These are phyloP conservation scores for Ogataea sp. DNA, from an alignment of 805 yeast species.

Conservation along the genomic window DNA sequence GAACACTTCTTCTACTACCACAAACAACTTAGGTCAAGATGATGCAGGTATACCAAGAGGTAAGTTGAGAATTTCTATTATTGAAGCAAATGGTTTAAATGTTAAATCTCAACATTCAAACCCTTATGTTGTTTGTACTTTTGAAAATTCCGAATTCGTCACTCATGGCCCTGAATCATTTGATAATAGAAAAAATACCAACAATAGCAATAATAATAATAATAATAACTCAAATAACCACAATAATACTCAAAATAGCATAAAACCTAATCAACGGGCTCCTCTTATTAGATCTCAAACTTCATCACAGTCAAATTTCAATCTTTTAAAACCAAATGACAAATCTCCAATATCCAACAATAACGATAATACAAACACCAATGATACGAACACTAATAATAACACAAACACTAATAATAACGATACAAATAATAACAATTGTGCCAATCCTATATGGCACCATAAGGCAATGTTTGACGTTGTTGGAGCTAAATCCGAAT, in stretches of 20 bases:
- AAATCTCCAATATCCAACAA: too few relatives aligned
- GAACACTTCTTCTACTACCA: too few relatives aligned
- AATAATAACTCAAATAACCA: background rate
- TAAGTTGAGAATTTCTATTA: constrained; percentile 68
- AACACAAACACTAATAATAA: background rate
- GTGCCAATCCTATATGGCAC: constrained; percentile 77
- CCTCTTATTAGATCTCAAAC: too few relatives aligned
- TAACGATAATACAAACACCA: too few relatives aligned
- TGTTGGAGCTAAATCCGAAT: constrained; percentile 71
- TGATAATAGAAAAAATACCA: constrained; percentile 11
- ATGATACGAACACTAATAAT: background rate
- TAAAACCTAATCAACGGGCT: background rate
- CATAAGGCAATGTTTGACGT: constrained; percentile 93
- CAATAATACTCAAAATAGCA: background rate
- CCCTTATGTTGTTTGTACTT: constrained; percentile 88
- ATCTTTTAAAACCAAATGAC: too few relatives aligned
- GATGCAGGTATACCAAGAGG: constrained; percentile 56
- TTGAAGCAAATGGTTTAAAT: constrained; percentile 68
- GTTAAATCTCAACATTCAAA: constrained; percentile 48
- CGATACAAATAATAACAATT: constrained; percentile 6
- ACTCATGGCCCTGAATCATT: constrained; percentile 65
- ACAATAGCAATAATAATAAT: constrained; percentile 2
- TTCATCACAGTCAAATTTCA: background rate
- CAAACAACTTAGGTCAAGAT: constrained; percentile 5
- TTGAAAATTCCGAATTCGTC: constrained; percentile 85